Evolutionary conservation across 257 asterid genomes (phyloP).

Genomic region (Penstemon eatonii): DNA sequence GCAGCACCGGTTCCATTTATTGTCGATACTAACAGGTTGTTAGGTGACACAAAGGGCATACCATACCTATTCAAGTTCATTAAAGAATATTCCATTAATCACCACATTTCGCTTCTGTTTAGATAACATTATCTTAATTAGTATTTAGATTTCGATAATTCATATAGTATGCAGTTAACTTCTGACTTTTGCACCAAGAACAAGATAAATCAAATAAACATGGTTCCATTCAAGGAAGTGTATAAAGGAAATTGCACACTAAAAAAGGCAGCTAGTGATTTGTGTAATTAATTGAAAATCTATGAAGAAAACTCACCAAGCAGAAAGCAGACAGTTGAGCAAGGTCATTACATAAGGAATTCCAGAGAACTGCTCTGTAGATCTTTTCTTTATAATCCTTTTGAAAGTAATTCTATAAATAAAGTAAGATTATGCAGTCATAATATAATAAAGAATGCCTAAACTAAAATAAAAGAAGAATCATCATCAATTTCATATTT

Average conservation of each 20-base stretch:
- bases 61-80: conserved; percentile 64
- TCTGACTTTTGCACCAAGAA: no score
- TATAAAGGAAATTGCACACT: background rate
- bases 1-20: conserved; percentile 72
- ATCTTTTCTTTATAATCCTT: conserved; percentile 55
- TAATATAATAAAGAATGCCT: no score
- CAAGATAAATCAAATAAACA: no score
- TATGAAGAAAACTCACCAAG: conserved; percentile 44
- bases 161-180: no score
- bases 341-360: conserved; percentile 82
- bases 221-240: no score
- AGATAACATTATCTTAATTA: no score
- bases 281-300: background rate
- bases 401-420: conserved; percentile 67
- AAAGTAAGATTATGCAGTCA: background rate
- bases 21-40: conserved; percentile 67
- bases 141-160: no score
- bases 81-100: conserved; percentile 5
- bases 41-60: conserved; percentile 75
- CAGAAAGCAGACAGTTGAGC: conserved; percentile 85
- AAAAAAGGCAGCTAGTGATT: background rate
- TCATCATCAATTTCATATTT: no score
- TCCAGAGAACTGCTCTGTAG: conserved; percentile 83
- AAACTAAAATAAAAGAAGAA: no score
- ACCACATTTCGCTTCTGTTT: background rate